Base-by-base conservation (phyloP, 768 basidiomycete species). In the Psilocybe subaeruginosa region DNA sequence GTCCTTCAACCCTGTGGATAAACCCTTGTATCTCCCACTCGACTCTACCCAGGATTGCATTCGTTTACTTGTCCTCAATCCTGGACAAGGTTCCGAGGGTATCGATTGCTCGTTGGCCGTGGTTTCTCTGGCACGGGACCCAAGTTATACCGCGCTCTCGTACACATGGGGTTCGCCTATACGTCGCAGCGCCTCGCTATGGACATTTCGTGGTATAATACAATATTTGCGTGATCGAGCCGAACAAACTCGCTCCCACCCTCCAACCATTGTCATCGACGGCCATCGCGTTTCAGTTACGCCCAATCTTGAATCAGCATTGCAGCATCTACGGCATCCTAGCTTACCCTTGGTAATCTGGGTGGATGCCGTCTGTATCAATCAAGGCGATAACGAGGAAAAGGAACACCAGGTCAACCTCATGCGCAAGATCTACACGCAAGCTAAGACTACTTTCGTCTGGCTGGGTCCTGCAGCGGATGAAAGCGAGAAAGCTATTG, bases 281-380 rank as follows among this genome's bases (percentile, higher is more conserved):
- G 58, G 49, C 1, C 29, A 55, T 23, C 35, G 37, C 7, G 17
- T 59, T 8, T n/a, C 46, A 4, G 43, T 63, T 16, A 56, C 37
- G 16, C 17, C 27, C 37, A 63, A 59, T 45, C 54, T 63, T 6
- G 8, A 52, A 29, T 33, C 58, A 3, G 62, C 62, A 31, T 35
- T 63, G 12, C 39, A n/a, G 3, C 54, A 58, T 30, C 39, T 63
- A 19, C 46, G 62, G 3, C 46, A 27, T 9, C 39, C 53, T 1
- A 46, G 54, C 7, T 11, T 8, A 6, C 23, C 49, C 1, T 39
- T 54, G 4, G 30, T 17, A 2, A 23, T 63, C 12, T 64, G 64
- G 60, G 60, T 58, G 4, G 64, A 64, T 17, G 64, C 60, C 23
- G n/a, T 64, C 5, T 64, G 64, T 37, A 64, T 61, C 17, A 61